Evolutionary conservation across 2,329 filamentous ascomycete genomes (phyloP), one percentile per base, ranked within the genome.

Genomic region (Cladosporium sp.): DNA sequence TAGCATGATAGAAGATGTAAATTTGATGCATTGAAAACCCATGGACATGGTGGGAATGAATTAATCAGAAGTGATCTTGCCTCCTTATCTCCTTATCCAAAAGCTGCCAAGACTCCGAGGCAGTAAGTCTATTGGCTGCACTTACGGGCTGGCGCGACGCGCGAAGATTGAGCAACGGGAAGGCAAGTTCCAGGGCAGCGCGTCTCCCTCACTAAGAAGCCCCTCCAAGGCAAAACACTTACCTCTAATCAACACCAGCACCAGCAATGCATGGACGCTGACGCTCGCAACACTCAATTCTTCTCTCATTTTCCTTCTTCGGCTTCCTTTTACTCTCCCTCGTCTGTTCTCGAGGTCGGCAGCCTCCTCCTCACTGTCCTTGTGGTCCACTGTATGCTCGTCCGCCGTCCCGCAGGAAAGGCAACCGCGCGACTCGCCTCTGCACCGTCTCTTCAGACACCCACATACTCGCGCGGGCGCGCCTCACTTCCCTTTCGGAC

Each of bases 331-430:
- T 10, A 21, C 52, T 55, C 52, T 55, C 52, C 52, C n/a, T 46
- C 21, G 23, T 14, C 53, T 5, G 12, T 62, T n/a, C 21, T 23
- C 40, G 62, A 21, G 21, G 40, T 64, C 18, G 62, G 53, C 11
- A 40, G 53, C 52, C 40, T 64, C 23, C 37, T 64, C 16, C 28
- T 52, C 35, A 44, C 61, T 23, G 53, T 64, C 37, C 10, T 58
- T 29, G 28, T 55, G 28, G 46, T 65, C 14, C 55, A 37, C 62
- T 65, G 62, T 60, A 65, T 65, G 62, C 62, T 65, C 44, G 55
- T 44, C 62, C 62, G 62, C 44, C 62, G 53, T n/a, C 53, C 46
- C n/a, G 37, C 53, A 29, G 55, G 55, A 44, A 65, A 59, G 56
- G 62, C 55, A 59, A 59, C 62, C 49, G 40, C 56, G 31, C 44